Evolutionary conservation across 371 early-diverging fungal species (phyloP).

Genomic region (Thermomucor indicae-seudaticae): DNA sequence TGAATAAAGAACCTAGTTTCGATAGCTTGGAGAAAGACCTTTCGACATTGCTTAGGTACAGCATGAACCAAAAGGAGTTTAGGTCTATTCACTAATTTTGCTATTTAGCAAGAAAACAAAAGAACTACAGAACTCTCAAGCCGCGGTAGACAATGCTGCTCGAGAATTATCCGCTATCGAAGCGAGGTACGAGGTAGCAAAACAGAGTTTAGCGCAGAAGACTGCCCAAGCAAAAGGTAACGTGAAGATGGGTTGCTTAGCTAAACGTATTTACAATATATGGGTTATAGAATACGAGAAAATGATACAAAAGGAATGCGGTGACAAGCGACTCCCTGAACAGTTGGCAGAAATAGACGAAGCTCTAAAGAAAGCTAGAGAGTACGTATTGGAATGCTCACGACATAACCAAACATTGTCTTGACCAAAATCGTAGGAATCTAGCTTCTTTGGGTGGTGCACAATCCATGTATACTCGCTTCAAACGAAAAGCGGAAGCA

Average conservation of each 20-base stretch:
- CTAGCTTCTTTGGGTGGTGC: conserved; percentile 36
- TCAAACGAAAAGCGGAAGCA: conserved; percentile 40
- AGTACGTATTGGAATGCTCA: conserved; percentile 17
- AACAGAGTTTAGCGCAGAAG: conserved; percentile 10
- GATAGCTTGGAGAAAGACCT: conserved; percentile 25
- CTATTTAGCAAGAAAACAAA: background rate
- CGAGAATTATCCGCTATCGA: conserved; percentile 31
- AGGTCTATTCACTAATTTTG: background rate
- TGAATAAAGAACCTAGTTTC: conserved; percentile 19
- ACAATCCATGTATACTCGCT: conserved; percentile 56
- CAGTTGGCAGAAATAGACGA: conserved; percentile 13
- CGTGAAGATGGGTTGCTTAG: background rate
- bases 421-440: conserved; percentile 8
- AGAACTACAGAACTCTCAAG: conserved; percentile 4
- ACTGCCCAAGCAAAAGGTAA: background rate
- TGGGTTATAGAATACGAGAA: conserved; percentile 9
- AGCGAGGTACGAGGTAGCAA: conserved; percentile 36
- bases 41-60: conserved; percentile 5
- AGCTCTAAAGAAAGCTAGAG: conserved; percentile 10
- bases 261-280: background rate
- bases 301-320: conserved; percentile 16
- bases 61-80: no score
- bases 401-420: no score
- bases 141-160: background rate
- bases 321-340: conserved; percentile 18